phyloP scores from a whole-genome alignment of 371 early-diverging fungal genomes.

The Circinella minor region DNA sequence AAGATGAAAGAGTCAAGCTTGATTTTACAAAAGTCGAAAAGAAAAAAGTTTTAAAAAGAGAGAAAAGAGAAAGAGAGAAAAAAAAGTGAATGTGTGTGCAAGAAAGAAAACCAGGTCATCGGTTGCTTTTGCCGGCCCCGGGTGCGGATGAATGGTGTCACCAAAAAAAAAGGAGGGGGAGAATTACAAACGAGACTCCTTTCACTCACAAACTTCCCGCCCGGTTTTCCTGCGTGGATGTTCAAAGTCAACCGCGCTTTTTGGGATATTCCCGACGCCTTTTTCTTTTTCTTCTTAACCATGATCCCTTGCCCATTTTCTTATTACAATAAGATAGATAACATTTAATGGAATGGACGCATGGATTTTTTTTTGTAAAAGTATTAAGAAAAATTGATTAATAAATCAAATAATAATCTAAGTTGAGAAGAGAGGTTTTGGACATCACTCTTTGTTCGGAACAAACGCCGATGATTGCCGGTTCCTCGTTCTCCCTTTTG shows the following conservation, averaged over 20 bases:
- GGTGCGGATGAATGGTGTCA: conserved; percentile 8
- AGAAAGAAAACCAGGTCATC: conserved; percentile 21
- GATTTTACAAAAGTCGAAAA: no score
- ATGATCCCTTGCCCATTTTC: no score
- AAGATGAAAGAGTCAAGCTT: neutral
- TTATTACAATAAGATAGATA: no score
- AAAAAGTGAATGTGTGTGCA: neutral
- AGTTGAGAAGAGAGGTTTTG: no score
- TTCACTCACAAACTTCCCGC: neutral
- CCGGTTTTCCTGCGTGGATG: neutral
- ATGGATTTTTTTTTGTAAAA: no score
- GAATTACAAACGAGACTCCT: no score
- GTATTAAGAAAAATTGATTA: no score
- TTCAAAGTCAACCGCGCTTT: neutral
- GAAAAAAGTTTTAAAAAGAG: conserved; percentile 5
- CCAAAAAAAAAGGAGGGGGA: neutral
- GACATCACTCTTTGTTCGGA: conserved; percentile 2
- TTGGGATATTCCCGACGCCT: no score
- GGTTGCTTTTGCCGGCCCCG: conserved; percentile 20
- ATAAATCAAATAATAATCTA: no score
- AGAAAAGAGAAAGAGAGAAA: conserved; percentile 9
- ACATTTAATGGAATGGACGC: no score
- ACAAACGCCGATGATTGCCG: conserved; percentile 10
- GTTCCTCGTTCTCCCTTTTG: neutral
- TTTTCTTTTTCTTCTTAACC: no score